Evolutionary conservation across 805 yeast genomes (phyloP), one percentile per base, ranked within the genome.

Genomic region (Kazachstania africana): DNA sequence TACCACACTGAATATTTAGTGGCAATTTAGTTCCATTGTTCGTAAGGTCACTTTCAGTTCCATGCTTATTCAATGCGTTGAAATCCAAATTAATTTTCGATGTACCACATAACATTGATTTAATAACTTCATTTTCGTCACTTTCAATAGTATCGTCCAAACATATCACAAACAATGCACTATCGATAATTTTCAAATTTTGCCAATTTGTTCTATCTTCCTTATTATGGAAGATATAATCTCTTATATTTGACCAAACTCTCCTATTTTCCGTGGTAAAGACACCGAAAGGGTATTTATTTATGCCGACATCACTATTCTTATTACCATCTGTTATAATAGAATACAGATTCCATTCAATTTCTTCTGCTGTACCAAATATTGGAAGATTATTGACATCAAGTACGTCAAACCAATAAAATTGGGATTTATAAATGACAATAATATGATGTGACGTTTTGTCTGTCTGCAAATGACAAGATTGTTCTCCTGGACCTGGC

Each of bases 381-480:
- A 84, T 66, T 39, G 85, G 63, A 48, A 81, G 76, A 50, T 80
- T 73, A 39, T 74, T 60, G 29, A 66, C 65, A 55, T 84, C 93
- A 44, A 85, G 61, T 2, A 85, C 96, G 50, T 85, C 95, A 52
- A 85, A 85, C 95, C 95, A 85, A 59, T 85, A 85, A 55, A 84
- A 82, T 55, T 85, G 95, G 2, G 94, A 80, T 47, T 80, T 76
- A 39, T 83, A 75, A 53, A 83, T 60, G 12, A 85, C 87, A 8
- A 84, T 77, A 23, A 85, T 73, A 54, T 85, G 95, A 46, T 75
- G 79, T 2, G 91, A 75, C 8, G 73, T 63, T 6, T 66, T 51
- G 54, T 82, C 94, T 1, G 82, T 70, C 55, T 84, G 94, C 75
- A 85, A 74, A 34, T 80, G 72, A 55, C 96, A 85, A 1, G 59